These are phyloP conservation scores for Dunaliella primolecta DNA, from an alignment of 139 green algal species.

Conservation along the genomic window DNA sequence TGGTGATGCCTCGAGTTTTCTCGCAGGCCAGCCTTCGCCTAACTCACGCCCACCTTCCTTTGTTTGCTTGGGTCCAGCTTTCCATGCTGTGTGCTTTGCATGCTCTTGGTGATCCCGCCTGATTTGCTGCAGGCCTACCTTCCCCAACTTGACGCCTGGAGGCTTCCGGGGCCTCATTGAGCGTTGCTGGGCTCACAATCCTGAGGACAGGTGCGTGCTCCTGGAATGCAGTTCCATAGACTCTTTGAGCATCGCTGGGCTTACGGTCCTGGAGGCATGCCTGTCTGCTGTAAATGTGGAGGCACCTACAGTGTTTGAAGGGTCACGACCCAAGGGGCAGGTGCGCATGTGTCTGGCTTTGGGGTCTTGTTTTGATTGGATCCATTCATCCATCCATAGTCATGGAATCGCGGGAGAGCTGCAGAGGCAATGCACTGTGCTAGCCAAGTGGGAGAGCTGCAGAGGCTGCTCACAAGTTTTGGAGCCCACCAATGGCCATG, in stretches of 20 bases:
- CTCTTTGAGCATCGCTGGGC: background rate
- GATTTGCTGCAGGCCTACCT: background rate
- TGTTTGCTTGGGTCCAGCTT: background rate
- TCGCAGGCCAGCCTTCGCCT: no score
- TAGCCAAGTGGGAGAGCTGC: no score
- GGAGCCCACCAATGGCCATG: no score
- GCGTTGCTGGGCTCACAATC: background rate
- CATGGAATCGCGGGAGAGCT: no score
- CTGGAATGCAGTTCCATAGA: background rate
- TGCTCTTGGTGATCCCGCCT: background rate
- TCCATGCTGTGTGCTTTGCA: background rate
- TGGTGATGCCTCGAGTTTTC: no score
- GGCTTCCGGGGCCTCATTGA: background rate
- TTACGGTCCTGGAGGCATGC: background rate
- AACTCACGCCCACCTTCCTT: background rate
- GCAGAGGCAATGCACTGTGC: no score
- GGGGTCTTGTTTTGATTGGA: background rate
- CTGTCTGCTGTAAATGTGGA: background rate
- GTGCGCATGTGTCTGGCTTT: no score
- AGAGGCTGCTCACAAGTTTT: no score
- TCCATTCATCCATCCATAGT: background rate
- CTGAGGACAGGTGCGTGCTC: background rate
- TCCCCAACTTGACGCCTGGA: background rate
- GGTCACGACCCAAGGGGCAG: no score
- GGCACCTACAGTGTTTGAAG: background rate